Evolutionary conservation across 1,284 basidiomycete genomes (phyloP), one percentile per base, ranked within the genome.

Genomic region (Pseudomicrostroma phylloplanum): DNA sequence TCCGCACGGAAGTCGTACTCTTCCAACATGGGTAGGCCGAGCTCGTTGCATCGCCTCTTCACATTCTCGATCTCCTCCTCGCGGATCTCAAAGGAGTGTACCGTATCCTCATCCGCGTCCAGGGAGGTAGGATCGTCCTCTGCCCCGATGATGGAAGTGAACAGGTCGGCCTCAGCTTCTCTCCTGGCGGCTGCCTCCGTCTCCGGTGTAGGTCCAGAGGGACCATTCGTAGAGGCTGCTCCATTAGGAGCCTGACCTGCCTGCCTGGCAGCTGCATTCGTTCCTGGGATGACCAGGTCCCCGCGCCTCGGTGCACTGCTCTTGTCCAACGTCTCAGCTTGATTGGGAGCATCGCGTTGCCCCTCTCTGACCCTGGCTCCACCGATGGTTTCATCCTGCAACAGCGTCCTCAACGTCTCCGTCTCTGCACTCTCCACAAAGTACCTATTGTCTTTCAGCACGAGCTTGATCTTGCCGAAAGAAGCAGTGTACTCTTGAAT

Each of bases 1-100:
- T 79, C 77, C 58, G 76, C 77, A 43, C 77, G 71, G 64, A 78
- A 79, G 56, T 79, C 77, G 66, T 79, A 79, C 62, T 79, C 77
- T 62, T 79, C 77, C 4, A 78, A 68, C 76, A 79, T 78, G 1
- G 77, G 77, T 41, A 70, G 76, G 17, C 74, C 76, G 36, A 79
- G 70, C 53, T 79, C 77, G 62, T 77, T 73, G 64, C 77, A 79
- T 9, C 77, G 71, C 57, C 73, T 71, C 63, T 76, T 77, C 60
- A 79, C 74, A n/a, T 70, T 69, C 61, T 79, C 77, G 58, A 77
- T 78, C 40, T 65, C 66, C 59, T 73, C 69, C 57, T 79, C 76
- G 55, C 66, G 66, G 48, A 79, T 77, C 60, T 79, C 77, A 56
- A 79, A 79, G 49, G 69, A 72, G 66, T 79, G 77, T 19, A 79